phyloP scores from a whole-genome alignment of 1,284 basidiomycete species.

The Dichomitus squalens region DNA sequence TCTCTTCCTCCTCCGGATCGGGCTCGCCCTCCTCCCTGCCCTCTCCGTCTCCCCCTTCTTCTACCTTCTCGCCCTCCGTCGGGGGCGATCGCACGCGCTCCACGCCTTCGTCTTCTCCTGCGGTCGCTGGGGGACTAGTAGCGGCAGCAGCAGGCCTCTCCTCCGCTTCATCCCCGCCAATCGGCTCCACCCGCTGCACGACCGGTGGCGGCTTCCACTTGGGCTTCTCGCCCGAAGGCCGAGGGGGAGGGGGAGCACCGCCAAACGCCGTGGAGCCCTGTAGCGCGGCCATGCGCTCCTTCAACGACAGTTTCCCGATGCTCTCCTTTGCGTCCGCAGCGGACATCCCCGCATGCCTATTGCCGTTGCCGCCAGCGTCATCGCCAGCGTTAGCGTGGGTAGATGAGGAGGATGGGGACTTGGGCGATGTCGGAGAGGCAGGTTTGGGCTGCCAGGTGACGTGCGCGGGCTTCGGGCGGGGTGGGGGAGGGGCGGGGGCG shows the following conservation, averaged over 20 bases:
- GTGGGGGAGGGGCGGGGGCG: slow-evolving; percentile 50
- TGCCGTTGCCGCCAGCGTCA: slow-evolving; percentile 26
- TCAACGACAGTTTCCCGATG: slow-evolving; percentile 77
- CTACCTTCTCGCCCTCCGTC: slow-evolving; percentile 23
- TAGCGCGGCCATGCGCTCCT: slow-evolving; percentile 88
- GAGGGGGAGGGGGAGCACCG: slow-evolving; percentile 54
- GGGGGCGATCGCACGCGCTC: not conserved
- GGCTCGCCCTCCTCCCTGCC: slow-evolving; percentile 43
- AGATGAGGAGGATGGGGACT: slow-evolving; percentile 36
- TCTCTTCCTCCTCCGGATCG: slow-evolving; percentile 77
- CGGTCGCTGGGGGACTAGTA: slow-evolving; percentile 38
- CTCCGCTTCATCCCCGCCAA: slow-evolving; percentile 39
- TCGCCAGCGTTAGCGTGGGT: slow-evolving; percentile 6
- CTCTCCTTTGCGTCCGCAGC: slow-evolving; percentile 84
- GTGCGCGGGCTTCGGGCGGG: slow-evolving; percentile 71
- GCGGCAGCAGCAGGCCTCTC: slow-evolving; percentile 27
- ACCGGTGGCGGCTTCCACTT: slow-evolving; percentile 80
- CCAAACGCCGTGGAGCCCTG: slow-evolving; percentile 69
- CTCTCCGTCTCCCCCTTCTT: slow-evolving; percentile 38
- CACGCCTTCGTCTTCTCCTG: slow-evolving; percentile 34
- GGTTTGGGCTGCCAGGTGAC: slow-evolving; percentile 68
- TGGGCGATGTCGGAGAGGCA: slow-evolving; percentile 49
- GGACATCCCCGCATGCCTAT: slow-evolving; percentile 57
- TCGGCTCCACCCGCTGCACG: slow-evolving; percentile 46
- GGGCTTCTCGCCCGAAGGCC: slow-evolving; percentile 68